Base-by-base conservation (phyloP, 768 basidiomycete species). In the Naganishia randhawae region DNA sequence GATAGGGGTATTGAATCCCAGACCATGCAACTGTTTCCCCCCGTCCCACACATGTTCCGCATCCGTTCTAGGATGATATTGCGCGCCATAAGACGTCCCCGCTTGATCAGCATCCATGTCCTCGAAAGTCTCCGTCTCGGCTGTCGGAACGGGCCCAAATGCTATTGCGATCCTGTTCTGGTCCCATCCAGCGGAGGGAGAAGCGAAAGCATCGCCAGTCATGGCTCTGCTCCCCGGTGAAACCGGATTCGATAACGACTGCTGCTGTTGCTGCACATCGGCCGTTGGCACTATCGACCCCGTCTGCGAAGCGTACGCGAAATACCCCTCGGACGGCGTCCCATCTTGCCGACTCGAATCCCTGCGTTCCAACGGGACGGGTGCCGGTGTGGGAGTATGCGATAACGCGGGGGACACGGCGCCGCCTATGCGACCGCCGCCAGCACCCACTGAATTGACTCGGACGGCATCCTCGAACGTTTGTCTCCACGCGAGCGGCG, bases 381-480 rank as follows among this genome's bases (percentile, higher is more conserved):
- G 54, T 35, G 54, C 54, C 54, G 57, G 57, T 25, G 39, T 61
- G 14, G 37, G 57, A 4, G 57, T 61, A 27, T 41, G 22, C 57
- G 22, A 25, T 25, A 41, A 25, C 0, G 29, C n/a, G 13, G 37
- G 22, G 1, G 57, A 29, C 14, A 29, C 22, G 13, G 22, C 35
- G 10, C 37, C 37, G 37, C 57, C 57, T 9, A 39, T 39, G n/a
- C n/a, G n/a, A n/a, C n/a, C n/a, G n/a, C n/a, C n/a, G n/a, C n/a
- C n/a, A n/a, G n/a, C n/a, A n/a, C n/a, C n/a, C n/a, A n/a, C n/a
- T n/a, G n/a, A n/a, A 41, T 19, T 61, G 4, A 29, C 33, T 14
- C 57, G n/a, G 14, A 61, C 57, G 19, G 57, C 57, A 13, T 61
- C 37, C 9, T 37, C 57, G 16, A 61, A 61, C 57, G 57, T 61